A percentile compares a stretch with the other conserved stretches of the same genome.
Conservation (phyloP, 495 filamentous ascomycete species). For the Aspergillus ostianus region DNA sequence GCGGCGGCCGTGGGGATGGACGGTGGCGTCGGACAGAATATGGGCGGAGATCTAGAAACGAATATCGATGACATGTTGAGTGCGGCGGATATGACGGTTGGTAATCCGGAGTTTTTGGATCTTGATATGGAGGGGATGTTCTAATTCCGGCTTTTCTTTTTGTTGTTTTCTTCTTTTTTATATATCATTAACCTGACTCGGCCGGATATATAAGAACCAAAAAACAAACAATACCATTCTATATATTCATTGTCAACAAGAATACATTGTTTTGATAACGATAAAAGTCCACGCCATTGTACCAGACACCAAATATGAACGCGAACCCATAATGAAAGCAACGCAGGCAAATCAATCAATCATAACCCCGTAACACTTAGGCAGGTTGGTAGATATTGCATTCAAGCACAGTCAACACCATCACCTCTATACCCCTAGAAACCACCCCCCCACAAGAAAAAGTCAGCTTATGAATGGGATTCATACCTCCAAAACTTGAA, state of each 20-base stretch:
- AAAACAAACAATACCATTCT: not conserved
- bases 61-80: conserved; percentile 48
- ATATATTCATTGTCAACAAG: too few relatives aligned
- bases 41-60: conserved; percentile 38
- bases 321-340: too few relatives aligned
- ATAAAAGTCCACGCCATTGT: too few relatives aligned
- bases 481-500: too few relatives aligned
- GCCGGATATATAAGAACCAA: not conserved
- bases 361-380: too few relatives aligned
- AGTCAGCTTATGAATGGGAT: too few relatives aligned
- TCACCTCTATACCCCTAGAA: too few relatives aligned
- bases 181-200: not conserved
- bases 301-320: too few relatives aligned
- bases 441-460: too few relatives aligned
- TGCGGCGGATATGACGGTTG: conserved; percentile 47
- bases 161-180: not conserved
- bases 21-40: conserved; percentile 27
- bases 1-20: conserved; percentile 37
- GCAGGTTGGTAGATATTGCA: too few relatives aligned
- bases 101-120: conserved; percentile 50
- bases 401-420: too few relatives aligned
- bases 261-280: not conserved
- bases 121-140: conserved; percentile 52
- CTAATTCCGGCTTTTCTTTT: conserved; percentile 18
- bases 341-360: not conserved